Conservation (phyloP, 768 basidiomycete genomes). For the Lentinula edodes region DNA sequence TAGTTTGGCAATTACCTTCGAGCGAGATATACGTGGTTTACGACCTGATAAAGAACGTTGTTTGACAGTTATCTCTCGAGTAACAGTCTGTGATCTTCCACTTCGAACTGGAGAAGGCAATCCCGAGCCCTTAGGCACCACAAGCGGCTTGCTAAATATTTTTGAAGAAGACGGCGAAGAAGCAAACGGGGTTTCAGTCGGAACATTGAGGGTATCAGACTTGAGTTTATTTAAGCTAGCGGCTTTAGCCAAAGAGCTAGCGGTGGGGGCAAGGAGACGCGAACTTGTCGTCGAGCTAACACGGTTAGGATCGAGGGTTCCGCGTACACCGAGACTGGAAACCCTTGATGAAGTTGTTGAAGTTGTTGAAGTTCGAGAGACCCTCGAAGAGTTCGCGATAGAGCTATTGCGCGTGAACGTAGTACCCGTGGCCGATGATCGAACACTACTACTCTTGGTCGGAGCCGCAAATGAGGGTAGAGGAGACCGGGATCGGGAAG, state of each 20-base stretch:
- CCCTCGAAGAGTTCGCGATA: neutral
- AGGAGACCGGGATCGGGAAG: constrained; percentile 16
- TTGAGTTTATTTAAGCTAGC: constrained; percentile 11
- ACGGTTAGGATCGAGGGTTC: constrained; percentile 10
- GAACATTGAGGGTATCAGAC: neutral
- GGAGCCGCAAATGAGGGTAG: constrained; percentile 12
- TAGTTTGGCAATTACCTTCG: constrained; percentile 71
- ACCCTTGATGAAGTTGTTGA: constrained; percentile 29
- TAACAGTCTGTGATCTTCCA: constrained; percentile 7
- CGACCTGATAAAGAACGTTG: constrained; percentile 38
- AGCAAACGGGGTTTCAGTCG: neutral
- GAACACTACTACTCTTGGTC: constrained; percentile 6
- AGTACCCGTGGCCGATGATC: constrained; percentile 7
- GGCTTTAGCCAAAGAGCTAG: constrained; percentile 67
- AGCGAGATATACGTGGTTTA: constrained; percentile 76
- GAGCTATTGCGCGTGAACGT: constrained; percentile 1
- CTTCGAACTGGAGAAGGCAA: constrained; percentile 30
- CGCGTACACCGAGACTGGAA: constrained; percentile 20
- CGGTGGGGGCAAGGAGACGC: constrained; percentile 67
- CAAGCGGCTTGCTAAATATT: constrained; percentile 53
- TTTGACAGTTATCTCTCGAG: neutral
- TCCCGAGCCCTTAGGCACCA: constrained; percentile 22
- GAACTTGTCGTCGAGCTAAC: constrained; percentile 41
- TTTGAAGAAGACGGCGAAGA: constrained; percentile 14
- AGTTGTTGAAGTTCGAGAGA: neutral